phyloP scores from a whole-genome alignment of 2,329 filamentous ascomycete species.

The Sodiomyces alkalinus region DNA sequence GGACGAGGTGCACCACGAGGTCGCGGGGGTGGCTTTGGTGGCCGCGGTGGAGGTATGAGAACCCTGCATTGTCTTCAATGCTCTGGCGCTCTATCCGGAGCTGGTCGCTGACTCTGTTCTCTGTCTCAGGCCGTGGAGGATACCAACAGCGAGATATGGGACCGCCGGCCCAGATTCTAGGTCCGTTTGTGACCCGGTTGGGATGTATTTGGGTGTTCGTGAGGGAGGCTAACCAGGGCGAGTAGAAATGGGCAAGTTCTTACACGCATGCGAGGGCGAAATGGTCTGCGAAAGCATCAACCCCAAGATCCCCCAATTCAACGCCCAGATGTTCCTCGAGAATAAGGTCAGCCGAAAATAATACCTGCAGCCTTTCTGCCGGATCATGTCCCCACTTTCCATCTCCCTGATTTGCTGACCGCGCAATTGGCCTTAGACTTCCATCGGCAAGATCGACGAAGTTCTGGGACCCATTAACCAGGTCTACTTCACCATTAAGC shows the following conservation, averaged over 20 bases:
- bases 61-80: too few relatives aligned
- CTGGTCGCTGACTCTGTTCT: neutral
- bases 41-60: conserved; percentile 6
- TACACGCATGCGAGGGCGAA: conserved; percentile 93
- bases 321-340: conserved; percentile 95
- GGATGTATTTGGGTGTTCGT: too few relatives aligned
- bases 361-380: conserved; percentile 33
- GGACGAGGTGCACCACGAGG: conserved; percentile 9
- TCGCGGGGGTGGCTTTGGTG: conserved; percentile 9
- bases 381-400: neutral
- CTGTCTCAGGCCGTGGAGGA: conserved; percentile 7
- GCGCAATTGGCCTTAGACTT: conserved; percentile 35
- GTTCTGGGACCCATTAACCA: conserved; percentile 95
- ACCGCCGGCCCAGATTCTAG: conserved; percentile 8
- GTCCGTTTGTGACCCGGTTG: conserved; percentile 2
- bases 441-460: conserved; percentile 95
- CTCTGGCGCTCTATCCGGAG: neutral
- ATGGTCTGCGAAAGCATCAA: conserved; percentile 95
- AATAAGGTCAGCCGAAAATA: conserved; percentile 92
- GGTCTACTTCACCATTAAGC: conserved; percentile 97
- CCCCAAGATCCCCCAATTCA: conserved; percentile 96
- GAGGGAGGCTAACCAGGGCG: neutral
- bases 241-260: conserved; percentile 79
- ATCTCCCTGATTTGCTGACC: neutral
- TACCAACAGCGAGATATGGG: conserved; percentile 9